Conservation (phyloP, 2,329 filamentous ascomycete species). For the Orbilia ellipsospora region DNA sequence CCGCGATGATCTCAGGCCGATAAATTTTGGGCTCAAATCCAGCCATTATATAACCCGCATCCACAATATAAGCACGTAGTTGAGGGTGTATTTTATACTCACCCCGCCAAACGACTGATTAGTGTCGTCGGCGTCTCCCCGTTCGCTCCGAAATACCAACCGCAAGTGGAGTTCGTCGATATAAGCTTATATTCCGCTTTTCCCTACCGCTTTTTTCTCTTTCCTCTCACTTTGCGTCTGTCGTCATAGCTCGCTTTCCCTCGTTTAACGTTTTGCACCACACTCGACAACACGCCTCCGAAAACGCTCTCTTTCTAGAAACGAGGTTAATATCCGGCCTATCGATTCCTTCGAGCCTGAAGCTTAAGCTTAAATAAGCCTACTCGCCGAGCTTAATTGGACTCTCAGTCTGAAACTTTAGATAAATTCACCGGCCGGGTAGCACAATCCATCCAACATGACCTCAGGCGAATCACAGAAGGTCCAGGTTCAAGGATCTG, state of each 20-base stretch:
- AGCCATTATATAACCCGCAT: not conserved
- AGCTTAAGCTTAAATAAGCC: no score
- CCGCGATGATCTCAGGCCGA: conserved; percentile 34
- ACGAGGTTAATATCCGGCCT: not conserved
- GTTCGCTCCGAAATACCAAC: conserved; percentile 12
- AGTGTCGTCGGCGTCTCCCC: not conserved
- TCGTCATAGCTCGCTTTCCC: conserved; percentile 41
- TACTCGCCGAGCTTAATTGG: no score
- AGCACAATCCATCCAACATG: conserved; percentile 28
- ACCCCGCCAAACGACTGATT: not conserved
- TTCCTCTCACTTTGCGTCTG: not conserved
- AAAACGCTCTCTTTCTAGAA: conserved; percentile 5
- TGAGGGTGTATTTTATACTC: no score
- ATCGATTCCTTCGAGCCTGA: conserved; percentile 10
- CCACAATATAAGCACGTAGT: no score
- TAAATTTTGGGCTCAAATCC: conserved; percentile 29
- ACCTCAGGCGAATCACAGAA: conserved; percentile 38
- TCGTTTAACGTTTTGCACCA: conserved; percentile 11
- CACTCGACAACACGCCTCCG: conserved; percentile 12
- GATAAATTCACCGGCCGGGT: not conserved
- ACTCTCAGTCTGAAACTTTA: no score
- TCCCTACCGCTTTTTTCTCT: conserved; percentile 18
- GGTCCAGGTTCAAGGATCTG: conserved; percentile 38
- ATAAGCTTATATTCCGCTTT: conserved; percentile 45
- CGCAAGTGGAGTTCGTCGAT: conserved; percentile 31